Base-by-base conservation (phyloP, 225 moss, liverwort and hornwort genomes). In the Bryoerythrophyllum caledonicum region DNA sequence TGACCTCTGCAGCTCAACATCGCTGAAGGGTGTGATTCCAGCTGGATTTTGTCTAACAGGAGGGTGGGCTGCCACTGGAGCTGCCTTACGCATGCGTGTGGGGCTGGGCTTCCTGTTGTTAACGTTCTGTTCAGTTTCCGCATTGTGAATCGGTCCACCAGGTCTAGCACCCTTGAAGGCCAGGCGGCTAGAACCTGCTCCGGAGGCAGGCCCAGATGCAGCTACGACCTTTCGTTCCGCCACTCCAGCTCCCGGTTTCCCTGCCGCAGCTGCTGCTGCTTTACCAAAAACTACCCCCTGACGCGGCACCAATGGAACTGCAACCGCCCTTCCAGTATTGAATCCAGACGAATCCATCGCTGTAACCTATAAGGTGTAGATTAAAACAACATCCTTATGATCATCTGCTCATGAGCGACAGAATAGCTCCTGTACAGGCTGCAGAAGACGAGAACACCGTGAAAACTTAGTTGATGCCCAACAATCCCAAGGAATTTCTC, bases 251-350 rank as follows among this genome's bases (percentile, higher is more conserved):
- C 34, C 88, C 49, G 83, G 40, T 62, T 78, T 85, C 25, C 71
- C 83, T 49, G 64, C 79, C 37, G 83, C 79, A 74, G 88, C 86
- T 62, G 48, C 86, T 62, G 48, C 48, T 48, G 88, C 88, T 81
- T 79, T 86, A 27, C 88, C 88, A 72, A 88, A 88, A 58, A 88
- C 76, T 32, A 88, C 81, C 26, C 83, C 83, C 71, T 83, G 83
- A 21, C 85, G 86, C 17, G 83, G 86, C 4, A 77, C 86, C 74
- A 81, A 61, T 54, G 88, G 88, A 37, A 86, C 83, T 19, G 81
- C 81, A 32, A 75, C 71, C 74, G 81, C 88, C 60, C 88, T 79
- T 56, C 85, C 83, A 58, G 69, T 76, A 78, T 80, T 73, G 75
- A 82, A 82, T 66, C 85, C 88, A 65, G 86, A 85, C 17, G 78